Evolutionary conservation across 2,329 filamentous ascomycete species (phyloP).

Genomic region (Aureobasidium vineae): DNA sequence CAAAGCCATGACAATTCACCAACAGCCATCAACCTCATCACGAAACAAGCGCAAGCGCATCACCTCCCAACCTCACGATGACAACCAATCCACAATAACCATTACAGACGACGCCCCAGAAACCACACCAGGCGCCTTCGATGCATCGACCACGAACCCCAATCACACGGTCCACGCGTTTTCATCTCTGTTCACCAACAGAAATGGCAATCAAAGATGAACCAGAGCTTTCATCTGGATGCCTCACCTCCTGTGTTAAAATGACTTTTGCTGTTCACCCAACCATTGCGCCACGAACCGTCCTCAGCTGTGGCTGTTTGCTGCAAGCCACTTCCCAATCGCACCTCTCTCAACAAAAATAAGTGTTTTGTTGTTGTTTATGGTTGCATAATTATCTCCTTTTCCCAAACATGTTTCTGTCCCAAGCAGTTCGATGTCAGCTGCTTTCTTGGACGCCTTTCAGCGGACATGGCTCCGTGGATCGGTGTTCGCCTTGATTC

Average conservation of each 20-base stretch:
- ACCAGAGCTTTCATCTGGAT: not conserved
- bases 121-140: not conserved
- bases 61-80: constrained; percentile 5
- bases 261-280: not conserved
- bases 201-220: not conserved
- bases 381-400: too few species aligned
- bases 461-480: too few species aligned
- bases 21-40: not conserved
- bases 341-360: not conserved
- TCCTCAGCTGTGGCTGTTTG: constrained; percentile 3
- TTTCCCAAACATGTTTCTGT: too few species aligned
- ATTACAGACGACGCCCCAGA: constrained; percentile 5
- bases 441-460: too few species aligned
- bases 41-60: constrained; percentile 28
- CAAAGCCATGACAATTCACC: not conserved
- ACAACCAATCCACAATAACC: not conserved
- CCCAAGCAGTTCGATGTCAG: too few species aligned
- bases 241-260: not conserved
- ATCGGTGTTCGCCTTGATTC: too few species aligned
- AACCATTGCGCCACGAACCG: constrained; percentile 1
- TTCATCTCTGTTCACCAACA: constrained; percentile 8
- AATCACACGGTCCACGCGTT: not conserved
- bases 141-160: not conserved
- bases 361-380: not conserved
- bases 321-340: not conserved